Evolutionary conservation across 1,284 basidiomycete species (phyloP).

Genomic region (Anthracocystis walkeri): DNA sequence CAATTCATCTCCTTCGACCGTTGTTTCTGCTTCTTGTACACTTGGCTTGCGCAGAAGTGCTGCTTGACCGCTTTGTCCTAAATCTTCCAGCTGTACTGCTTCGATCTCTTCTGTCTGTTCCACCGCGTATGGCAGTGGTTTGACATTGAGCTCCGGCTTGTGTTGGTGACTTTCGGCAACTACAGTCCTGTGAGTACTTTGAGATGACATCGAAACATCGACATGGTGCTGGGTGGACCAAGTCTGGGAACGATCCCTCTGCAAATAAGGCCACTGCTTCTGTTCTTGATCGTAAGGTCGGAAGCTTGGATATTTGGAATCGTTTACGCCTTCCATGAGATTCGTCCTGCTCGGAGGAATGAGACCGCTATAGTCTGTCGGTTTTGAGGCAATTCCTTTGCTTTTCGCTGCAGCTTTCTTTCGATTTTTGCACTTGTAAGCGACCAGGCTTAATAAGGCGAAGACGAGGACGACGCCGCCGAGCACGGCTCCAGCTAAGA

Average conservation of each 20-base stretch:
- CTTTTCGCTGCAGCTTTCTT: constrained; percentile 4
- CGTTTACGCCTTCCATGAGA: background rate
- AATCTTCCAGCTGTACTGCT: background rate
- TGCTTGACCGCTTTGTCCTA: background rate
- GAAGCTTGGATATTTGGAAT: background rate
- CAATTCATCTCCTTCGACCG: constrained; percentile 15
- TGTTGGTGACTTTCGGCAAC: background rate
- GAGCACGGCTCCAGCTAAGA: constrained; percentile 11
- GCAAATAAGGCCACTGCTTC: constrained; percentile 2
- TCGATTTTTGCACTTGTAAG: constrained; percentile 4
- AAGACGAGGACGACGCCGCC: constrained; percentile 15
- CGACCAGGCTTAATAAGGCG: background rate
- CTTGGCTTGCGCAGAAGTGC: background rate
- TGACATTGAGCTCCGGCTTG: background rate
- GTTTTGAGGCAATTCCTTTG: background rate
- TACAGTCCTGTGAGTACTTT: background rate
- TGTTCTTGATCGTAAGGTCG: background rate
- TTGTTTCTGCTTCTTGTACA: constrained; percentile 8
- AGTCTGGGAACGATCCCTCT: background rate
- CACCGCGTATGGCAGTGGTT: background rate
- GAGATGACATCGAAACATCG: background rate
- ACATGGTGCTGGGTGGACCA: background rate
- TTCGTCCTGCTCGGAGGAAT: background rate
- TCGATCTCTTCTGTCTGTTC: background rate
- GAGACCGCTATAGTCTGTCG: background rate